Conservation (phyloP, 2,329 filamentous ascomycete genomes). For the Parasarocladium wereldwijsianum region DNA sequence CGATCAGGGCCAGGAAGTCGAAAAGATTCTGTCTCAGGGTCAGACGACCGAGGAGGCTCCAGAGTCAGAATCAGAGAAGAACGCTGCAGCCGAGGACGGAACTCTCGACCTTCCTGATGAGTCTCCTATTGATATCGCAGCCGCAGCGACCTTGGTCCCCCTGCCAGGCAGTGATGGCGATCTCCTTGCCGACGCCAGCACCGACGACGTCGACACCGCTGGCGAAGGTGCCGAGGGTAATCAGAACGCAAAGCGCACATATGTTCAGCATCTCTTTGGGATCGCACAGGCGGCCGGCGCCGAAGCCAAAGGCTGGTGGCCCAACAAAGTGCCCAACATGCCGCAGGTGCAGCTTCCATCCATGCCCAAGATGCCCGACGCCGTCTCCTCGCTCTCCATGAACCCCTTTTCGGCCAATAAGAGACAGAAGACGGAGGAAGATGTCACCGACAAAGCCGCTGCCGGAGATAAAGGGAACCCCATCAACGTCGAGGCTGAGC, state of each 20-base stretch:
- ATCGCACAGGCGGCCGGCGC: slow-evolving; percentile 34
- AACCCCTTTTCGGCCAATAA: slow-evolving; percentile 3
- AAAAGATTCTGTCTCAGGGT: slow-evolving; percentile 14
- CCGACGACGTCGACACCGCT: slow-evolving; percentile 15
- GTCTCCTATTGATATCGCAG: slow-evolving; percentile 37
- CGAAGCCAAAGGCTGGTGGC: slow-evolving; percentile 29
- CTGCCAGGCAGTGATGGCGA: slow-evolving; percentile 26
- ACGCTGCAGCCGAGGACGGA: slow-evolving; percentile 2
- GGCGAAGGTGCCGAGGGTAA: slow-evolving; percentile 12
- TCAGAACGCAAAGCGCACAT: slow-evolving; percentile 19
- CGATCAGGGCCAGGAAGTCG: slow-evolving; percentile 13
- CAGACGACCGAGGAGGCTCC: slow-evolving; percentile 10
- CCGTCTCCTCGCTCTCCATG: slow-evolving; percentile 3
- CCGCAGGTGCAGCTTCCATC: slow-evolving; percentile 16
- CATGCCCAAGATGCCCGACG: slow-evolving; percentile 19
- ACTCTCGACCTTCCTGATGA: slow-evolving; percentile 17
- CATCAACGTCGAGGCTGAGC: not conserved
- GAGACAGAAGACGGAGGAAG: slow-evolving; percentile 4
- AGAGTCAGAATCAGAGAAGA: slow-evolving; percentile 1
- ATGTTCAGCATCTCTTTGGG: slow-evolving; percentile 33
- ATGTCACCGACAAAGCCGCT: not conserved
- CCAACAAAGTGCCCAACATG: slow-evolving; percentile 24
- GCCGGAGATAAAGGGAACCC: not conserved
- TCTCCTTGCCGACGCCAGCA: slow-evolving; percentile 14
- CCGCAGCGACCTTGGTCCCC: slow-evolving; percentile 33